Conservation (phyloP, 2,329 filamentous ascomycete species). For the Aureobasidium sp. region DNA sequence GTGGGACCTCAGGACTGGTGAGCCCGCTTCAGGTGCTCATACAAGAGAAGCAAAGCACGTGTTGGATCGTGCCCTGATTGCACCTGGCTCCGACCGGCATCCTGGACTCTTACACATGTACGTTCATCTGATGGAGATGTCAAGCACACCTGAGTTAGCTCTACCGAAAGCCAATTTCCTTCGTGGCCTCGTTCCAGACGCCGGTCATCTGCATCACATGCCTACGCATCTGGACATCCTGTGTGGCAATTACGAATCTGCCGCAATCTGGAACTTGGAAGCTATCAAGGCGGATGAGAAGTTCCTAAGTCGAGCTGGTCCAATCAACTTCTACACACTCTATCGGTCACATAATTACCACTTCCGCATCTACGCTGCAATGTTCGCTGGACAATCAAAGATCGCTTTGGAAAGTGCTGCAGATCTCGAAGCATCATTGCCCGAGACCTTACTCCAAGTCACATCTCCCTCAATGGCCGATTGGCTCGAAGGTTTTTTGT, state of each 20-base stretch:
- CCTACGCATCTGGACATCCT: slow-evolving; percentile 68
- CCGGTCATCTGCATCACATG: slow-evolving; percentile 68
- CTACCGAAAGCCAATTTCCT: slow-evolving; percentile 54
- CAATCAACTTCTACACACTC: slow-evolving; percentile 66
- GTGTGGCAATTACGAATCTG: slow-evolving; percentile 60
- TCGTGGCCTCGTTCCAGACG: slow-evolving; percentile 57
- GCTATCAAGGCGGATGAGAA: slow-evolving; percentile 62
- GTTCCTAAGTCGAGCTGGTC: slow-evolving; percentile 51
- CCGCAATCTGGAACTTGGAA: slow-evolving; percentile 57
- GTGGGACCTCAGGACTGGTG: slow-evolving; percentile 53
- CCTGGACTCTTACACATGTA: slow-evolving; percentile 67
- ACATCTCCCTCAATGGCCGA: slow-evolving; percentile 59
- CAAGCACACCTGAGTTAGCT: slow-evolving; percentile 54
- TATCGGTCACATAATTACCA: slow-evolving; percentile 70
- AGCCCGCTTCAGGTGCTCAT: slow-evolving; percentile 46
- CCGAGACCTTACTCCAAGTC: slow-evolving; percentile 55
- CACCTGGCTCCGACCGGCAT: slow-evolving; percentile 46
- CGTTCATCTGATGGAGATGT: slow-evolving; percentile 75
- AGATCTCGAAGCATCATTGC: slow-evolving; percentile 53
- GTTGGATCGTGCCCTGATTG: slow-evolving; percentile 50
- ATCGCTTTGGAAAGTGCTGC: slow-evolving; percentile 54
- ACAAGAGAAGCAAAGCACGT: slow-evolving; percentile 52
- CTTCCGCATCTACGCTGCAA: slow-evolving; percentile 66
- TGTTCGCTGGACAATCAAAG: slow-evolving; percentile 61
- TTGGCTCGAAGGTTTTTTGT: slow-evolving; percentile 65